Conservation (phyloP, 352 stramenopile species). For the Pythium diclinum region DNA sequence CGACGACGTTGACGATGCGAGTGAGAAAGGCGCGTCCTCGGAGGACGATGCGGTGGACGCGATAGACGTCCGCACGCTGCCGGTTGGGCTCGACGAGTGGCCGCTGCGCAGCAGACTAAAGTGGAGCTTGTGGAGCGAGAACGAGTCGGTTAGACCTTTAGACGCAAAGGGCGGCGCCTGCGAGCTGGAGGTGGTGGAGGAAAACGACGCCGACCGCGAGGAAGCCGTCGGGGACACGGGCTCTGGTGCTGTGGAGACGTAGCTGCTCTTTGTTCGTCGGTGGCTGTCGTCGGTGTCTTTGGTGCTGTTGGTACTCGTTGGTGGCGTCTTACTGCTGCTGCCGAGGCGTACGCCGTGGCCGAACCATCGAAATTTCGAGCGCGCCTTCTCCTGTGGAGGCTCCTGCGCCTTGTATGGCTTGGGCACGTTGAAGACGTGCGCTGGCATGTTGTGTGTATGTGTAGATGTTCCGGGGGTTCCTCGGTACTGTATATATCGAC, state of each 20-base stretch:
- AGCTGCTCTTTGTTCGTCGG: conserved; percentile 16
- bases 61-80: conserved; percentile 28
- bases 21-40: conserved; percentile 17
- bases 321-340: conserved; percentile 12
- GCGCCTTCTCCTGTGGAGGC: conserved; percentile 2
- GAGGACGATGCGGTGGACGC: conserved; percentile 28
- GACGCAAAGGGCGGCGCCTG: conserved; percentile 1
- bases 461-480: neutral
- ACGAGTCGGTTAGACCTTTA: conserved; percentile 10
- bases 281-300: neutral
- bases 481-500: conserved; percentile 22
- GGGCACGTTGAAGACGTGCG: conserved; percentile 26
- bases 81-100: neutral
- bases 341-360: conserved; percentile 25
- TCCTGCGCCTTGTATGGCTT: conserved; percentile 9
- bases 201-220: conserved; percentile 9
- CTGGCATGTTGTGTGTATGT: conserved; percentile 3
- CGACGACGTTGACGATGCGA: neutral
- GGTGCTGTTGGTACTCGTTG: neutral
- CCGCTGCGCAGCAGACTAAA: conserved; percentile 11
- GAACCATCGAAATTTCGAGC: conserved; percentile 27
- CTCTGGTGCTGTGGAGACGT: conserved; percentile 9
- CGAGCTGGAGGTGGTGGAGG: neutral
- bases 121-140: conserved; percentile 9
- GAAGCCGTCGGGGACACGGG: conserved; percentile 4